Evolutionary conservation across 495 filamentous ascomycete genomes (phyloP).

Genomic region (Podospora appendiculata): DNA sequence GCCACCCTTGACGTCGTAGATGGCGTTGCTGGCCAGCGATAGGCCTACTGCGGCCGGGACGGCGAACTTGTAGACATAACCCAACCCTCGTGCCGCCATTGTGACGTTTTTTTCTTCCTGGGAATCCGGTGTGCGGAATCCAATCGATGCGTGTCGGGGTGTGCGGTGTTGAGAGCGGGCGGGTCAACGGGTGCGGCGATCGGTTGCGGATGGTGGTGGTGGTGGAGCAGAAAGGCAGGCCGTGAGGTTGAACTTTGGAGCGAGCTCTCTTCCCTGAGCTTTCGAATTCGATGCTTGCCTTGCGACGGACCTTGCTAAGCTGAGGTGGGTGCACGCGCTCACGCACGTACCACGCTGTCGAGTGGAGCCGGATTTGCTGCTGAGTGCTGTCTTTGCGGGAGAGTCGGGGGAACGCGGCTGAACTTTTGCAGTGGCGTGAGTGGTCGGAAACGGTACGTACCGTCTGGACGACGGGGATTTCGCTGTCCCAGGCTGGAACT

Average conservation of each 20-base stretch:
- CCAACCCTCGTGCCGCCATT: slow-evolving; percentile 51
- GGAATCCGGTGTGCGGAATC: too few species aligned
- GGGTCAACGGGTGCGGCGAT: too few species aligned
- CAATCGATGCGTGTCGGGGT: too few species aligned
- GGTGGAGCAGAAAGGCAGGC: too few species aligned
- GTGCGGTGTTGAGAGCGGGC: too few species aligned
- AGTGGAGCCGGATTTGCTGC: too few species aligned
- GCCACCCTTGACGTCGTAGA: slow-evolving; percentile 97
- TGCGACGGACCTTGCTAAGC: not conserved
- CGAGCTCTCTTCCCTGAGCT: not conserved
- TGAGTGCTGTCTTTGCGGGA: too few species aligned
- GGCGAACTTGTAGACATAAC: slow-evolving; percentile 58
- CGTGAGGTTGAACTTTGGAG: too few species aligned
- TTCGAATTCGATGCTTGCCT: not conserved
- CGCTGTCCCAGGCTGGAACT: slow-evolving; percentile 4
- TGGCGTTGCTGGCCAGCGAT: slow-evolving; percentile 58
- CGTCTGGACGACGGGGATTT: not conserved
- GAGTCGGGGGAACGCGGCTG: not conserved
- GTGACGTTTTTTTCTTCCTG: slow-evolving; percentile 9
- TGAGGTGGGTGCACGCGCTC: not conserved
- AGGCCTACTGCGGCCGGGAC: slow-evolving; percentile 61
- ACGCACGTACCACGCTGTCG: not conserved
- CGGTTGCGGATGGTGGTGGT: too few species aligned
- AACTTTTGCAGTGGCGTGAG: slow-evolving; percentile 1
- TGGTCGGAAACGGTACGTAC: not conserved